Evolutionary conservation across 75 land plant genomes (phyloP).

Genomic region (Adiantum capillusveneris): DNA sequence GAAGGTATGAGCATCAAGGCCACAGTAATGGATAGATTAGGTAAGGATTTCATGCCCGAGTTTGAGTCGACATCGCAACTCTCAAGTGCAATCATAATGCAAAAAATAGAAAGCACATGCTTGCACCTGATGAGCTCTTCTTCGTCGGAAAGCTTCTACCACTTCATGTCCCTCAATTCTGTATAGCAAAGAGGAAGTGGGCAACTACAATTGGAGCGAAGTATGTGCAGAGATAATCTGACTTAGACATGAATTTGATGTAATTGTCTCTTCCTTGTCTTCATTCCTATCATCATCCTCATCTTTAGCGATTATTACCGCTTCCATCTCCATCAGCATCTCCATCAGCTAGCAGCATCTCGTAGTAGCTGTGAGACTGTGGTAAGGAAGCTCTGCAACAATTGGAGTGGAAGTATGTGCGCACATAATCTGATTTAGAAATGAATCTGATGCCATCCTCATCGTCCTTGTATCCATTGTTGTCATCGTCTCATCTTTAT

Average conservation of each 20-base stretch:
- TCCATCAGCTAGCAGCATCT: no score
- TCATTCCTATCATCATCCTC: no score
- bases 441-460: no score
- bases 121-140: constrained; percentile 1
- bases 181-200: background rate
- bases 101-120: background rate
- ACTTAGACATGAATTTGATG: background rate
- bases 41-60: background rate
- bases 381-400: no score
- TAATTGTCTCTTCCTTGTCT: background rate
- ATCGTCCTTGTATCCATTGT: no score
- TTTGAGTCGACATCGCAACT: background rate
- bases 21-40: background rate
- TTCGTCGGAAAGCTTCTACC: background rate
- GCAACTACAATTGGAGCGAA: background rate
- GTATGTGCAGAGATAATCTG: background rate
- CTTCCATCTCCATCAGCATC: no score
- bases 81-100: background rate
- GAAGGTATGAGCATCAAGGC: no score
- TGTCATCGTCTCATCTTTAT: no score
- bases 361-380: no score
- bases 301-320: no score
- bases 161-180: constrained; percentile 1
- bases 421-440: no score
- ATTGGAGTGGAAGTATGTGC: no score